A percentile compares a stretch with the other conserved stretches of the same genome.
These are phyloP conservation scores for Cicer bijugum DNA, from an alignment of 306 rosid species.

Conservation along the genomic window DNA sequence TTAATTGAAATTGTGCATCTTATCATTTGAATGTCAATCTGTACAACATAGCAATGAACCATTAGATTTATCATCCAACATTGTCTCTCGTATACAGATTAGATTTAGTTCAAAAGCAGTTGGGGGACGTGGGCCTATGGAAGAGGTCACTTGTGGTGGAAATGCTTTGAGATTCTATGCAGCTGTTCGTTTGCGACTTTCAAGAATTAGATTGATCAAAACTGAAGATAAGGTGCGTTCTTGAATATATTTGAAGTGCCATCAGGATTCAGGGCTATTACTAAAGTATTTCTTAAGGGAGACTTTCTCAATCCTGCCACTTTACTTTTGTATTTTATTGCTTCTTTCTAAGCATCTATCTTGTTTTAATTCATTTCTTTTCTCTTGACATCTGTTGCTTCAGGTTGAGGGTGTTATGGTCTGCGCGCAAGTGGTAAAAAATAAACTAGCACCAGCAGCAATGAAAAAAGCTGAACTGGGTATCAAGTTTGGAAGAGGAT, in stretches of 20 bases:
- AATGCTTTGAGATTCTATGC: conserved; percentile 87
- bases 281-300: conserved; percentile 18
- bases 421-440: conserved; percentile 70
- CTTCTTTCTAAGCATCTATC: neutral
- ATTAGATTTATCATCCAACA: conserved; percentile 30
- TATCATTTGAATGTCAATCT: conserved; percentile 36
- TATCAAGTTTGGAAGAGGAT: conserved; percentile 77
- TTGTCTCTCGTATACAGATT: conserved; percentile 52
- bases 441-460: conserved; percentile 75
- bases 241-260: neutral
- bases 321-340: conserved; percentile 13
- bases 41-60: conserved; percentile 20
- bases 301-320: neutral
- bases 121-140: conserved; percentile 52
- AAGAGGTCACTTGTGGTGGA: conserved; percentile 91
- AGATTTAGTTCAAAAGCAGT: conserved; percentile 59
- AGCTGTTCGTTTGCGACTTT: conserved; percentile 74
- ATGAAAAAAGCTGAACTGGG: conserved; percentile 66
- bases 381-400: conserved; percentile 34
- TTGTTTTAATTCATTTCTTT: neutral
- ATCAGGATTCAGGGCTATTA: conserved; percentile 24
- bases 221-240: conserved; percentile 60
- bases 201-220: conserved; percentile 66
- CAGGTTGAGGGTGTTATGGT: conserved; percentile 72
- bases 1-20: conserved; percentile 23